Percentiles rank a stretch among this genome's conserved stretches.
These are phyloP conservation scores for Blastobotrys raffinosifermentans DNA, from an alignment of 1,139 yeast genomes.

Conservation along the genomic window DNA sequence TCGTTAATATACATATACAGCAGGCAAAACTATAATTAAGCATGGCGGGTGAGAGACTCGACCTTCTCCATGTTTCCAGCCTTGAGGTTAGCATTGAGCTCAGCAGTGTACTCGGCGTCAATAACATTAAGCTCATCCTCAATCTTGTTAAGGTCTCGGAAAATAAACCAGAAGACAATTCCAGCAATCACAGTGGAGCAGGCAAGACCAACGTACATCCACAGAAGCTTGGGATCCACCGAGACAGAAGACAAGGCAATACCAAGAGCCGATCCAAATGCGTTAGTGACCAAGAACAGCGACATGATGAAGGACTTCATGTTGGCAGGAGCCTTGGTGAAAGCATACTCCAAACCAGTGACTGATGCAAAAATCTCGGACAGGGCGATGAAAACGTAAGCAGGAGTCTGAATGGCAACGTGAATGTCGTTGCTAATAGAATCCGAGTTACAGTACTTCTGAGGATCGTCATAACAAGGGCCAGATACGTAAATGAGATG, in stretches of 20 bases:
- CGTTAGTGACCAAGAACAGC: conserved; percentile 54
- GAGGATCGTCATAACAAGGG: conserved; percentile 68
- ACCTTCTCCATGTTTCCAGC: conserved; percentile 12
- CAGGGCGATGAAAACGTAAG: conserved; percentile 54
- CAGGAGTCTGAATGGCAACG: conserved; percentile 60
- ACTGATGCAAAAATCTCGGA: conserved; percentile 62
- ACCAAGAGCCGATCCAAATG: conserved; percentile 66
- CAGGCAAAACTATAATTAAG: too few relatives aligned
- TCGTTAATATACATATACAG: too few relatives aligned
- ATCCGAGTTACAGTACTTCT: conserved; percentile 28
- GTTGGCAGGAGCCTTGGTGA: conserved; percentile 59
- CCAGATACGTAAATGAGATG: conserved; percentile 64
- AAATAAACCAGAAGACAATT: conserved; percentile 53
- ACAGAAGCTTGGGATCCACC: conserved; percentile 59
- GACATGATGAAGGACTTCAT: conserved; percentile 67
- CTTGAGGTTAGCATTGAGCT: conserved; percentile 23
- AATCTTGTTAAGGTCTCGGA: conserved; percentile 48
- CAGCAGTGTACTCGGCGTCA: conserved; percentile 38
- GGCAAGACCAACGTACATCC: conserved; percentile 62
- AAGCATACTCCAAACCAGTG: conserved; percentile 65
- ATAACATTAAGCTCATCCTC: conserved; percentile 60
- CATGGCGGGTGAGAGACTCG: too few relatives aligned
- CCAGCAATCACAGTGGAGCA: conserved; percentile 57
- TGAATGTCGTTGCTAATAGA: conserved; percentile 47
- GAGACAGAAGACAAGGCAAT: conserved; percentile 64